phyloP scores from a whole-genome alignment of 2,329 filamentous ascomycete species.

The Sclerotinia borealis region DNA sequence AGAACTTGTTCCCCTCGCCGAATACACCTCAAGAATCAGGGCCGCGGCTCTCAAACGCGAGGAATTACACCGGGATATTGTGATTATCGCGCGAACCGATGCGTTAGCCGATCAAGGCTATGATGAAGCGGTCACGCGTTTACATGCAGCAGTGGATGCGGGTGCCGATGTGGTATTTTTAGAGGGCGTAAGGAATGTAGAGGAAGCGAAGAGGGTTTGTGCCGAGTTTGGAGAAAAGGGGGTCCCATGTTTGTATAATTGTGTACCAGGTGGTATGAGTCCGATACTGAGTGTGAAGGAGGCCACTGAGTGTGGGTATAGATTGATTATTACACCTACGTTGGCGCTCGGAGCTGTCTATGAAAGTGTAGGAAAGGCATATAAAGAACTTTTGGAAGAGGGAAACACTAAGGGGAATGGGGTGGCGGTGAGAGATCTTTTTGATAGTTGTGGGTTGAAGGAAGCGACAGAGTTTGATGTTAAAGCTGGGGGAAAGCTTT shows the following conservation, averaged over 20 bases:
- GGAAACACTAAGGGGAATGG: not conserved
- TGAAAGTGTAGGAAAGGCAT: not conserved
- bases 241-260: constrained; percentile 50
- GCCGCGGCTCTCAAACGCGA: constrained; percentile 47
- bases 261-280: constrained; percentile 49
- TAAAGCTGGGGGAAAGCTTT: not conserved
- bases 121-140: constrained; percentile 46
- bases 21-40: constrained; percentile 45
- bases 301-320: constrained; percentile 49
- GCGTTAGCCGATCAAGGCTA: constrained; percentile 52
- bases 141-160: constrained; percentile 44
- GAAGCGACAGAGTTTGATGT: not conserved
- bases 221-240: constrained; percentile 32
- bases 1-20: constrained; percentile 38
- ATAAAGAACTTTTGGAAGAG: not conserved
- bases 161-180: constrained; percentile 56
- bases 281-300: constrained; percentile 47
- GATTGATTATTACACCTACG: constrained; percentile 50
- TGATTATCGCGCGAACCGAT: constrained; percentile 61
- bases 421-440: not conserved
- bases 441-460: constrained; percentile 4
- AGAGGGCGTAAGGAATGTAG: constrained; percentile 48
- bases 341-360: not conserved
- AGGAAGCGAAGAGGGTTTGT: constrained; percentile 37
- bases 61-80: constrained; percentile 42